phyloP scores from a whole-genome alignment of 2,329 filamentous ascomycete genomes.

The Fusarium veterinarium region DNA sequence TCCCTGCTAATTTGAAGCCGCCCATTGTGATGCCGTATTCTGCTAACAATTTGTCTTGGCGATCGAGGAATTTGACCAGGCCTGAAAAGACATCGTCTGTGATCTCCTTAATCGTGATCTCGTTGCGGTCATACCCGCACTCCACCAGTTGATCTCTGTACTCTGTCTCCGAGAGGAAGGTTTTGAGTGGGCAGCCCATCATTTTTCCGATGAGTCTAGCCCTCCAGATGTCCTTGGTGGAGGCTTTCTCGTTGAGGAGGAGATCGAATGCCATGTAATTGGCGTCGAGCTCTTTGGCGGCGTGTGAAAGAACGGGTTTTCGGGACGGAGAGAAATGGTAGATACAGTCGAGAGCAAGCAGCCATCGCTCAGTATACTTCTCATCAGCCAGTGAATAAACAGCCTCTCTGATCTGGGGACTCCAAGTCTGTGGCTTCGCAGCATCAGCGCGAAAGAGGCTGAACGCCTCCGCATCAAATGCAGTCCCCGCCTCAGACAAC shows the following conservation, averaged over 20 bases:
- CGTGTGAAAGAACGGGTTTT: constrained; percentile 57
- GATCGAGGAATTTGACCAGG: constrained; percentile 57
- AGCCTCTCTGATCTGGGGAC: constrained; percentile 32
- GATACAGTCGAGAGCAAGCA: constrained; percentile 66
- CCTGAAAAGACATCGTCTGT: constrained; percentile 65
- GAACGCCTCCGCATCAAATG: constrained; percentile 38
- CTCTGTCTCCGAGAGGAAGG: constrained; percentile 59
- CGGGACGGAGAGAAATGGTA: constrained; percentile 68
- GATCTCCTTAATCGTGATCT: constrained; percentile 61
- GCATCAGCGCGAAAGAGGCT: constrained; percentile 62
- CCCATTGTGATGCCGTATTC: constrained; percentile 53
- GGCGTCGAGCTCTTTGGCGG: constrained; percentile 55
- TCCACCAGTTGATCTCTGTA: constrained; percentile 59
- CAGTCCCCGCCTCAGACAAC: constrained; percentile 5
- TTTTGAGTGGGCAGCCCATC: constrained; percentile 60
- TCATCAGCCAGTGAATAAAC: constrained; percentile 45
- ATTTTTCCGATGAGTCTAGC: constrained; percentile 58
- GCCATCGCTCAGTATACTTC: constrained; percentile 55
- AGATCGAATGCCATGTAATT: constrained; percentile 68
- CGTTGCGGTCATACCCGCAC: constrained; percentile 58
- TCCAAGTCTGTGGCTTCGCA: constrained; percentile 59
- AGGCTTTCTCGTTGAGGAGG: constrained; percentile 52
- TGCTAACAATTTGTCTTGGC: constrained; percentile 48
- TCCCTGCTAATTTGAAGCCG: constrained; percentile 51
- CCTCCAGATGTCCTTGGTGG: constrained; percentile 45